These are phyloP conservation scores for Pouteria campechiana DNA, from an alignment of 179 eudicot genomes.

Conservation along the genomic window DNA sequence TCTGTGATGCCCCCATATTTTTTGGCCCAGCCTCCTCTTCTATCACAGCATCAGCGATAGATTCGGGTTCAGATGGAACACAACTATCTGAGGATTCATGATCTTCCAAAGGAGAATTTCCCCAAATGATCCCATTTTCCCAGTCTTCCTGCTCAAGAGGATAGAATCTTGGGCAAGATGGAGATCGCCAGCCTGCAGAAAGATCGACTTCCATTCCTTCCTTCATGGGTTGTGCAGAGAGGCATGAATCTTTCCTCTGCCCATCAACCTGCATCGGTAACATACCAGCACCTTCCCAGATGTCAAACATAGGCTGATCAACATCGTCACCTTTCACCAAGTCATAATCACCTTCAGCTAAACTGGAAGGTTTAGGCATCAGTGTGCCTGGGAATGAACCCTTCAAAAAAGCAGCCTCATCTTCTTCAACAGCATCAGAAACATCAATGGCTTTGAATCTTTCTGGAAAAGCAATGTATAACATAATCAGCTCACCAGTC, in stretches of 20 bases:
- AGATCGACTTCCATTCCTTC: constrained; percentile 18
- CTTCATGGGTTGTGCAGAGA: constrained; percentile 60
- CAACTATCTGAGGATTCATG: constrained; percentile 44
- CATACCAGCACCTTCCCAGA: constrained; percentile 13
- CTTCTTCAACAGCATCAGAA: constrained; percentile 62
- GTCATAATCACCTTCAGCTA: constrained; percentile 20
- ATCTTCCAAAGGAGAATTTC: constrained; percentile 46
- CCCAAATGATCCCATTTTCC: constrained; percentile 88
- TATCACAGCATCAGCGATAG: constrained; percentile 26
- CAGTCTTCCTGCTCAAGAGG: constrained; percentile 90
- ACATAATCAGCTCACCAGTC: constrained; percentile 1
- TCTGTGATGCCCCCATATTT: constrained; percentile 11
- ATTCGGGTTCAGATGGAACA: constrained; percentile 62
- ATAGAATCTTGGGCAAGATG: constrained; percentile 33
- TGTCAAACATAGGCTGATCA: constrained; percentile 19
- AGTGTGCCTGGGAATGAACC: constrained; percentile 34
- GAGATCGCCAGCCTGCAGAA: constrained; percentile 27
- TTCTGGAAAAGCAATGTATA: constrained; percentile 26
- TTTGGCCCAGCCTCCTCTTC: constrained; percentile 16
- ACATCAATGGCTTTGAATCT: constrained; percentile 48
- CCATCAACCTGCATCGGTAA: constrained; percentile 14
- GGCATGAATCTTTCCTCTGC: constrained; percentile 40
- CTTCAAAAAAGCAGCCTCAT: constrained; percentile 62
- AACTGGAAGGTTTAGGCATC: constrained; percentile 17
- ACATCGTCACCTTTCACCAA: constrained; percentile 19